Percentiles rank a stretch among this genome's conserved stretches.
Conservation (phyloP, 2,329 filamentous ascomycete species). For the Penicillium sp. region DNA sequence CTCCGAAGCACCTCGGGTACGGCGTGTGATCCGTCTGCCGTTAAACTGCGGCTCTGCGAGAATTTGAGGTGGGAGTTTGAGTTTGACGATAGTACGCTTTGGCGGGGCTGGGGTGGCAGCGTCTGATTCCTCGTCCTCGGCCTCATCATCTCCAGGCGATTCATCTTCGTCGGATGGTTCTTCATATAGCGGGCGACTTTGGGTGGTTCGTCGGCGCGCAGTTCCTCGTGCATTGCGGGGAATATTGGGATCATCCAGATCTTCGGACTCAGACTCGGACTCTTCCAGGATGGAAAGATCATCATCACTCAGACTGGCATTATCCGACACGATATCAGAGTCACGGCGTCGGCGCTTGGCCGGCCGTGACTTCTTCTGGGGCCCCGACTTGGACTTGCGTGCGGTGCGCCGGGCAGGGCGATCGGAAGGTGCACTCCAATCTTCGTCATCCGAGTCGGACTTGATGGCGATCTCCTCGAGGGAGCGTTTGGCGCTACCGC, state of each 20-base stretch:
- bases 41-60: slow-evolving; percentile 29
- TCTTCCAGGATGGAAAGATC: slow-evolving; percentile 44
- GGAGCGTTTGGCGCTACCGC: slow-evolving; percentile 38
- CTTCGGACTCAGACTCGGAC: slow-evolving; percentile 41
- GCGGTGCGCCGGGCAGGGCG: slow-evolving; percentile 27
- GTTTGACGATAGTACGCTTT: slow-evolving; percentile 29
- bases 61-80: slow-evolving; percentile 29
- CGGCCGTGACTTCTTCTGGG: slow-evolving; percentile 33
- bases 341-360: slow-evolving; percentile 43
- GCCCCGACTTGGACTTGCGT: slow-evolving; percentile 30
- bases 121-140: slow-evolving; percentile 24
- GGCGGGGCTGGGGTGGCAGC: slow-evolving; percentile 13
- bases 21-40: slow-evolving; percentile 56
- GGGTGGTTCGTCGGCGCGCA: slow-evolving; percentile 54
- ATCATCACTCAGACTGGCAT: slow-evolving; percentile 35
- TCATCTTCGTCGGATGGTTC: slow-evolving; percentile 46
- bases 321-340: slow-evolving; percentile 46
- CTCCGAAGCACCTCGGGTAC: slow-evolving; percentile 57
- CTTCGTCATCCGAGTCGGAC: slow-evolving; percentile 47
- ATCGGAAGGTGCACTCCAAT: slow-evolving; percentile 38
- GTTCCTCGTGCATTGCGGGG: slow-evolving; percentile 59
- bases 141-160: slow-evolving; percentile 24
- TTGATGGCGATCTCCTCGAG: slow-evolving; percentile 44
- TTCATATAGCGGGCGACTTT: slow-evolving; percentile 55
- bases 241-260: slow-evolving; percentile 38